phyloP scores from a whole-genome alignment of 345 rosid genomes.

The Camelina laxa region DNA sequence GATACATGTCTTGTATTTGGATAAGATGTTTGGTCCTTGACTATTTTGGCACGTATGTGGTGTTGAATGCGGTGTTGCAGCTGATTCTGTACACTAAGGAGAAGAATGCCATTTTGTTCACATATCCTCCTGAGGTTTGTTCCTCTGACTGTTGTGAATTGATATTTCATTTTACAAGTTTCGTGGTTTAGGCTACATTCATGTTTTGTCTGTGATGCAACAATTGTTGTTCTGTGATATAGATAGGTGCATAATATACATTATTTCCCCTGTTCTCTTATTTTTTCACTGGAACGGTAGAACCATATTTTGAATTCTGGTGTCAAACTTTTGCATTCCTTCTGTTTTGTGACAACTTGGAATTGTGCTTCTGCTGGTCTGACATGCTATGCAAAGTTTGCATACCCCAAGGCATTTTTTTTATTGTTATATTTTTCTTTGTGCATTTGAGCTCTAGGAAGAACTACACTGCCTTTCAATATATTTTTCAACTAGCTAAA shows the following conservation, averaged over 20 bases:
- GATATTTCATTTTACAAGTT: background rate
- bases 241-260: background rate
- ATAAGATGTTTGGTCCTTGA: conserved; percentile 56
- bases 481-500: background rate
- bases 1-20: background rate
- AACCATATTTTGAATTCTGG: background rate
- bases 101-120: conserved; percentile 87
- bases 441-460: conserved; percentile 8
- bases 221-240: conserved; percentile 14
- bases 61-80: conserved; percentile 83
- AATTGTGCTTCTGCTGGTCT: conserved; percentile 14
- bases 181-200: background rate
- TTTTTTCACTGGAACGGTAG: background rate
- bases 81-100: conserved; percentile 83
- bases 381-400: background rate
- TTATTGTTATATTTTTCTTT: background rate
- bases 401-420: background rate
- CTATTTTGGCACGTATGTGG: conserved; percentile 84
- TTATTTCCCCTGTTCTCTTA: background rate
- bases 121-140: conserved; percentile 88
- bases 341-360: background rate
- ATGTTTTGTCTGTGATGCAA: background rate
- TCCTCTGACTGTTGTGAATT: conserved; percentile 12
- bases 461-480: background rate
- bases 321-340: background rate